These are phyloP conservation scores for Actinomortierella ambigua DNA, from an alignment of 371 early-diverging fungal species.

Conservation along the genomic window DNA sequence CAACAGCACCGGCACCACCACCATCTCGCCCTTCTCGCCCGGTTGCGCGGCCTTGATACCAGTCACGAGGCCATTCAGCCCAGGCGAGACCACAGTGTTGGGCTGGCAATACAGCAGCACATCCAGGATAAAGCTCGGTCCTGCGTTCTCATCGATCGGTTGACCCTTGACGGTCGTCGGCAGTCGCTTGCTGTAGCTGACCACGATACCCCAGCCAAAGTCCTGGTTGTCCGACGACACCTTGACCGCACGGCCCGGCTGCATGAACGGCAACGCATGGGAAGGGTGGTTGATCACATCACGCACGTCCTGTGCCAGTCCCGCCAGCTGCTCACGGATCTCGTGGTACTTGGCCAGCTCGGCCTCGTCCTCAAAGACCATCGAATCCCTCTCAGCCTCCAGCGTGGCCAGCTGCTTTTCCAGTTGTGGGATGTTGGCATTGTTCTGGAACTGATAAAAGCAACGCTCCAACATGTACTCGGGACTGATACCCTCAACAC, in stretches of 20 bases:
- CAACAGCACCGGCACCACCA: slow-evolving; percentile 84
- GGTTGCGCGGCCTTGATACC: slow-evolving; percentile 67
- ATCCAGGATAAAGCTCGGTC: slow-evolving; percentile 75
- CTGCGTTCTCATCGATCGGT: slow-evolving; percentile 29
- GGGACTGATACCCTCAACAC: slow-evolving; percentile 97
- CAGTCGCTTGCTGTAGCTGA: slow-evolving; percentile 61
- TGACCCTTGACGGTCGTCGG: slow-evolving; percentile 26
- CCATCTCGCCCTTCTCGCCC: slow-evolving; percentile 63
- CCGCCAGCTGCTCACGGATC: slow-evolving; percentile 73
- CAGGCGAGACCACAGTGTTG: slow-evolving; percentile 59
- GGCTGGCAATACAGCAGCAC: slow-evolving; percentile 80
- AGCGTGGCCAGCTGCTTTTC: slow-evolving; percentile 58
- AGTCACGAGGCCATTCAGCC: slow-evolving; percentile 59
- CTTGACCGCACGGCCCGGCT: slow-evolving; percentile 85
- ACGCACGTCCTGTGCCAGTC: slow-evolving; percentile 69
- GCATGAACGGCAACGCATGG: slow-evolving; percentile 82
- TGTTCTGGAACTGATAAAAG: slow-evolving; percentile 98
- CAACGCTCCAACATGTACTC: slow-evolving; percentile 95
- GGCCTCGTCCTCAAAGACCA: slow-evolving; percentile 74
- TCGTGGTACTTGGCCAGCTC: slow-evolving; percentile 78
- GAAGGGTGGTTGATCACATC: slow-evolving; percentile 84
- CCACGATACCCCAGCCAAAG: slow-evolving; percentile 95
- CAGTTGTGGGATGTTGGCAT: slow-evolving; percentile 80
- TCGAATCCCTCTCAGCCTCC: slow-evolving; percentile 58
- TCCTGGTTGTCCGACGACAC: slow-evolving; percentile 71